These are phyloP conservation scores for Teratosphaeria gauchensis DNA, from an alignment of 2,329 filamentous ascomycete genomes.

Conservation along the genomic window DNA sequence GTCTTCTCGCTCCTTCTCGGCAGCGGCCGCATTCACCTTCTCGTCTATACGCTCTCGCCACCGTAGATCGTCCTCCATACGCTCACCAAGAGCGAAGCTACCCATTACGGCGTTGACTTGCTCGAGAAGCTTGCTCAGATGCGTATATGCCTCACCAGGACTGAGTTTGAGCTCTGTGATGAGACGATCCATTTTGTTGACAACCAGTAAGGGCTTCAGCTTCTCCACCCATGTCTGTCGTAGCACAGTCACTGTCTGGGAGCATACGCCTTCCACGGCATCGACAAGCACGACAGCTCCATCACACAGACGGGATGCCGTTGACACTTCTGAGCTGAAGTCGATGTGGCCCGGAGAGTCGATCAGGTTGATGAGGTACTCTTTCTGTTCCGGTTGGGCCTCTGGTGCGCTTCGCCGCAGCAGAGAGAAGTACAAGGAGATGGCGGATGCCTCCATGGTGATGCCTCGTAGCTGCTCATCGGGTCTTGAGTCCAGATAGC, in stretches of 20 bases:
- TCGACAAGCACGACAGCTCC: constrained; percentile 91
- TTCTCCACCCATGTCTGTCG: constrained; percentile 94
- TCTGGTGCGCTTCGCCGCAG: constrained; percentile 58
- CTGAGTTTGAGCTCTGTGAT: constrained; percentile 93
- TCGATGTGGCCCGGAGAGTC: constrained; percentile 98
- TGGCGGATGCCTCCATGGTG: constrained; percentile 99
- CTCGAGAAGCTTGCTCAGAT: constrained; percentile 80
- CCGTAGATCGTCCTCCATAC: constrained; percentile 95
- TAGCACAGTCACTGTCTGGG: constrained; percentile 93
- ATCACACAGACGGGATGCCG: constrained; percentile 86
- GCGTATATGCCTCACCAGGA: constrained; percentile 76
- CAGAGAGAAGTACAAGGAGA: constrained; percentile 93
- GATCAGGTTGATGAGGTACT: constrained; percentile 94
- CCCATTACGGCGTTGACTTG: constrained; percentile 96
- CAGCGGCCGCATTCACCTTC: constrained; percentile 59
- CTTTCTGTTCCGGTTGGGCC: constrained; percentile 51
- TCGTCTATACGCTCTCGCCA: constrained; percentile 93
- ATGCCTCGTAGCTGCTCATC: constrained; percentile 95
- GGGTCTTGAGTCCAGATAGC: constrained; percentile 90
- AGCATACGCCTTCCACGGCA: constrained; percentile 95
- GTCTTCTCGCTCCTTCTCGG: constrained; percentile 17
- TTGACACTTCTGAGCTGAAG: constrained; percentile 96
- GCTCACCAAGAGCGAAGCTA: constrained; percentile 93
- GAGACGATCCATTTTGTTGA: constrained; percentile 96
- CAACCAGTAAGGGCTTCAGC: constrained; percentile 83